These are phyloP conservation scores for Lachancea cidri DNA, from an alignment of 805 yeast species.

Conservation along the genomic window DNA sequence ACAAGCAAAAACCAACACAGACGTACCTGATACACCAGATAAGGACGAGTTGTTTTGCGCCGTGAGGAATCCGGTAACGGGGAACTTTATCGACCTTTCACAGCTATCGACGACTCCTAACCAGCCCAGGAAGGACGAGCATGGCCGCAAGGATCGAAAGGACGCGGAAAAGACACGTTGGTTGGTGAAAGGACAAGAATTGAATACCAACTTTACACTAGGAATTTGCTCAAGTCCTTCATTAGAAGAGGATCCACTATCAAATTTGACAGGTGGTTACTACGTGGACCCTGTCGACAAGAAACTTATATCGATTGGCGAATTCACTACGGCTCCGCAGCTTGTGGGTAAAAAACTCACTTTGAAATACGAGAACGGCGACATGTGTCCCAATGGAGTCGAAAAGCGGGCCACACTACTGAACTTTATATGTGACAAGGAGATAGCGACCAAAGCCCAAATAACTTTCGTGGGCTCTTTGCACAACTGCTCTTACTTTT, in stretches of 20 bases:
- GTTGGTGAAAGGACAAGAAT: slow-evolving; percentile 67
- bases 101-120: slow-evolving; percentile 29
- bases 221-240: slow-evolving; percentile 65
- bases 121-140: slow-evolving; percentile 8
- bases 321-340: slow-evolving; percentile 52
- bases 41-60: slow-evolving; percentile 27
- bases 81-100: slow-evolving; percentile 30
- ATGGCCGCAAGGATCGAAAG: slow-evolving; percentile 2
- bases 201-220: slow-evolving; percentile 64
- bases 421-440: slow-evolving; percentile 75
- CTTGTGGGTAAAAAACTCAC: slow-evolving; percentile 70
- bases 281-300: slow-evolving; percentile 42
- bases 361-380: slow-evolving; percentile 66
- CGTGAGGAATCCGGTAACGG: slow-evolving; percentile 28
- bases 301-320: slow-evolving; percentile 49
- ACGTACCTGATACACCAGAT: slow-evolving; percentile 1
- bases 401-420: slow-evolving; percentile 59
- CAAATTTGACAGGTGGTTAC: slow-evolving; percentile 45
- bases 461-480: slow-evolving; percentile 65
- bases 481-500: slow-evolving; percentile 75
- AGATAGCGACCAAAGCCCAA: slow-evolving; percentile 57
- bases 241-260: slow-evolving; percentile 23
- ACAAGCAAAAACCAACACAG: neutral
- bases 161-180: slow-evolving; percentile 36
- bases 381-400: slow-evolving; percentile 51